These are phyloP conservation scores for Hibiscus syriacus DNA, from an alignment of 345 rosid genomes.

Conservation along the genomic window DNA sequence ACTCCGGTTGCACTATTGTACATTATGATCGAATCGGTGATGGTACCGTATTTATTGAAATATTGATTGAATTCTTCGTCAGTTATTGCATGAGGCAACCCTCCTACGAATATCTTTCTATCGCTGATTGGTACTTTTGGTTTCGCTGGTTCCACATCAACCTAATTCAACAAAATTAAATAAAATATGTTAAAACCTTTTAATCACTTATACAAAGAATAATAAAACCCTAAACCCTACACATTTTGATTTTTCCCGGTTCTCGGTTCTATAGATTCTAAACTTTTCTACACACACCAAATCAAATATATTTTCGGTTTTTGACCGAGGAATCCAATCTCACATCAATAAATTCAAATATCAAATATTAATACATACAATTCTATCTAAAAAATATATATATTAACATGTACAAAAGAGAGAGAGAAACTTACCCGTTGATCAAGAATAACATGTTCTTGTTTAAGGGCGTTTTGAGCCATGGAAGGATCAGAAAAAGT, in stretches of 20 bases:
- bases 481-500: background rate
- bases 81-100: conserved; percentile 72
- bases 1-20: background rate
- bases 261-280: too few relatives aligned
- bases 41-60: conserved; percentile 31
- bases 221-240: background rate
- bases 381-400: background rate
- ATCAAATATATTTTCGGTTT: too few relatives aligned
- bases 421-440: background rate
- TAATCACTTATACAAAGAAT: too few relatives aligned
- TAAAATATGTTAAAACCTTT: background rate
- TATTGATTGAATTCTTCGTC: conserved; percentile 66
- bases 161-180: background rate
- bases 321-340: too few relatives aligned
- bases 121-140: background rate
- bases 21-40: background rate
- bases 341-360: too few relatives aligned
- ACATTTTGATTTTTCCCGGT: too few relatives aligned
- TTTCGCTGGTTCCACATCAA: background rate
- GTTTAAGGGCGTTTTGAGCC: background rate
- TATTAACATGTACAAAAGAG: background rate
- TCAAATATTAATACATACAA: too few relatives aligned
- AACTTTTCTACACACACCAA: too few relatives aligned
- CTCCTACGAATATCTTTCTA: conserved; percentile 89
- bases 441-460: background rate